phyloP scores from a whole-genome alignment of 108 stramenopile genomes.

The Nitzschia sp. region DNA sequence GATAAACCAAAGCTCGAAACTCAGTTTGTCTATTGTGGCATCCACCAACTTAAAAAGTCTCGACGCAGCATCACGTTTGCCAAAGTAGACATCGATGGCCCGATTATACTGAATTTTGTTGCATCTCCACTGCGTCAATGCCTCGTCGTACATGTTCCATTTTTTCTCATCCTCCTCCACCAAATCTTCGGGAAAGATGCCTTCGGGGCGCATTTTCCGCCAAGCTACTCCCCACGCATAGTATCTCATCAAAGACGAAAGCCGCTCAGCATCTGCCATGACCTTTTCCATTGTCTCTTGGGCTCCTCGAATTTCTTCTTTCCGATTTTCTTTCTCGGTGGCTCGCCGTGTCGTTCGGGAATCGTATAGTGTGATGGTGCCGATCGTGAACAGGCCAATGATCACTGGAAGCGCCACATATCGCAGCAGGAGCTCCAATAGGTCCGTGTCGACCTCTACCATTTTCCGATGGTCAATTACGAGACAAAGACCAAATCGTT shows the following conservation, averaged over 20 bases:
- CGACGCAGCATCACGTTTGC: not conserved
- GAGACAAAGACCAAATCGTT: too few species aligned
- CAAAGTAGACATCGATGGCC: slow-evolving; percentile 16
- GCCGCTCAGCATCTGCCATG: slow-evolving; percentile 8
- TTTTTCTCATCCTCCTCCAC: slow-evolving; percentile 11
- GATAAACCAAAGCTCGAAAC: slow-evolving; percentile 23
- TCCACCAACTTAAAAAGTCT: slow-evolving; percentile 11
- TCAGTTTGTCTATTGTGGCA: slow-evolving; percentile 17
- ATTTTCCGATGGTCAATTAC: too few species aligned
- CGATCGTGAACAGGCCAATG: not conserved
- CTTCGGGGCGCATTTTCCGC: slow-evolving; percentile 15
- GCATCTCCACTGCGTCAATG: slow-evolving; percentile 10
- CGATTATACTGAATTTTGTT: slow-evolving; percentile 12
- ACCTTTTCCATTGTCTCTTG: slow-evolving; percentile 4
- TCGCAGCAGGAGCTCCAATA: slow-evolving; percentile 4
- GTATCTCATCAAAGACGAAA: slow-evolving; percentile 16
- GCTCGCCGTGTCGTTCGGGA: not conserved
- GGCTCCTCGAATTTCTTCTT: slow-evolving; percentile 6
- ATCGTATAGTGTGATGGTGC: not conserved
- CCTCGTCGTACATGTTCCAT: slow-evolving; percentile 18
- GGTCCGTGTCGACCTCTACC: not conserved
- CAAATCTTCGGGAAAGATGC: slow-evolving; percentile 14
- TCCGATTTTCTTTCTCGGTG: not conserved
- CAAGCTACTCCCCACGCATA: slow-evolving; percentile 19
- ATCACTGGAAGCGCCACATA: slow-evolving; percentile 14